A percentile compares a stretch with the other conserved stretches of the same genome.
These are phyloP conservation scores for Bimuria novae-zelandiae DNA, from an alignment of 2,329 filamentous ascomycete species.

Conservation along the genomic window DNA sequence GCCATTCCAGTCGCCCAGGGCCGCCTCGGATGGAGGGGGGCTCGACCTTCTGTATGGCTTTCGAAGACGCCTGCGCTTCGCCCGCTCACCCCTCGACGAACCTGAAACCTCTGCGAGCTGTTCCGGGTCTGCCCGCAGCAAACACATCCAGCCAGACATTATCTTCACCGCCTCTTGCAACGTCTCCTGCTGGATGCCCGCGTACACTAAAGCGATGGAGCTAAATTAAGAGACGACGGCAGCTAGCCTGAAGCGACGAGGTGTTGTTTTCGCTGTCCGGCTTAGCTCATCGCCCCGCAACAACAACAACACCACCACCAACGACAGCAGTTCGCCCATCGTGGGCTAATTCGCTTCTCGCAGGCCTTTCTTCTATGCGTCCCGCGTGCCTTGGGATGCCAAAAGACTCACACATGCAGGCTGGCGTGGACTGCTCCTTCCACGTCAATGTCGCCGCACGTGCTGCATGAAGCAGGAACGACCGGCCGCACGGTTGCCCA, in stretches of 20 bases:
- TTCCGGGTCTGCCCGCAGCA: slow-evolving; percentile 32
- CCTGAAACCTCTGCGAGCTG: slow-evolving; percentile 23
- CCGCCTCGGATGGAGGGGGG: slow-evolving; percentile 13
- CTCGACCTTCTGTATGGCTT: slow-evolving; percentile 17
- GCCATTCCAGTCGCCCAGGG: slow-evolving; percentile 13
- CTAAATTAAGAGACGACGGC: slow-evolving; percentile 10
- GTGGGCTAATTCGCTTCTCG: slow-evolving; percentile 18
- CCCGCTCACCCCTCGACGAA: too few relatives aligned
- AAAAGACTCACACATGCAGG: background rate
- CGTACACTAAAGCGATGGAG: background rate
- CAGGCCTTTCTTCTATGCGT: slow-evolving; percentile 12
- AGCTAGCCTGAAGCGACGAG: slow-evolving; percentile 5
- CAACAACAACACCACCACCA: slow-evolving; percentile 16
- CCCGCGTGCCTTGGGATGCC: background rate
- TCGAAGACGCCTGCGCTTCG: background rate
- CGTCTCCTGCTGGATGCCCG: background rate
- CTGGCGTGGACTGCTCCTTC: slow-evolving; percentile 11
- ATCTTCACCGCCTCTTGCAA: slow-evolving; percentile 24
- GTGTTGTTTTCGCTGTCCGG: slow-evolving; percentile 9
- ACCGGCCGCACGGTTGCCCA: background rate
- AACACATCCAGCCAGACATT: background rate
- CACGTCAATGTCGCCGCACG: slow-evolving; percentile 41
- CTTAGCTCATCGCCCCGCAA: slow-evolving; percentile 10
- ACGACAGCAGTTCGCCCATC: slow-evolving; percentile 18
- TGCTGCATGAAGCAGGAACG: slow-evolving; percentile 42